Base-by-base conservation (phyloP, 768 basidiomycete species). In the Jaapia argillacea region DNA sequence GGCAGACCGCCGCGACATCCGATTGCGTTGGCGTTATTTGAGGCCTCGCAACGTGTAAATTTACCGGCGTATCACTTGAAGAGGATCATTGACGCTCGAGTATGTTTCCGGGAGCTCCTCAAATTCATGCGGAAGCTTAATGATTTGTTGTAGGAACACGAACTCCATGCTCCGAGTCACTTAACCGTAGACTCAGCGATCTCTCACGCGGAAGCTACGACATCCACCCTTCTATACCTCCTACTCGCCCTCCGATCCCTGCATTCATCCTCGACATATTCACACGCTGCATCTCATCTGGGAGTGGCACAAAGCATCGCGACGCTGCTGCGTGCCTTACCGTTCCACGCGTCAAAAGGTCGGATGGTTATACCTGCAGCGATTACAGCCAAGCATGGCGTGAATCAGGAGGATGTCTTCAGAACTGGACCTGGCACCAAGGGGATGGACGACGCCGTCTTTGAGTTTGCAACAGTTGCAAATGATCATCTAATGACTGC, bases 51-150 rank as follows among this genome's bases (percentile, higher is more conserved):
- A 45, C 56, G 42, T 23, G 59, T 63, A 21, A 71, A 71, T 48
- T 54, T 88, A 33, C 77, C 79, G 25, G 60, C 75, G 5, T 91
- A 92, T 58, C 82, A 91, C 54, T 67, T 92, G 42, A 84, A 81
- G 58, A 69, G 89, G 44, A 85, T 91, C 52, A 69, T 92, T 48
- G 87, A 89, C 57, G 89, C 89, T 24, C 73, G 88, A 57, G 88
- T 91, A 52, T 44, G 36, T 6, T 42, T 37, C 37, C 41, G 36
- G 39, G 12, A 16, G 31, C 31, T 45, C 20, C 41, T 24, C 21
- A 53, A 35, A 33, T n/a, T n/a, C n/a, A n/a, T n/a, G 48, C 43
- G 40, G 28, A 23, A 33, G 3, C 14, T 16, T 6, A 40, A 26
- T 40, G 43, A 13, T 28, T 24, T 44, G 28, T 41, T 45, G 40